These are phyloP conservation scores for Umbilicaria muhlenbergii DNA, from an alignment of 495 filamentous ascomycete genomes.

Conservation along the genomic window DNA sequence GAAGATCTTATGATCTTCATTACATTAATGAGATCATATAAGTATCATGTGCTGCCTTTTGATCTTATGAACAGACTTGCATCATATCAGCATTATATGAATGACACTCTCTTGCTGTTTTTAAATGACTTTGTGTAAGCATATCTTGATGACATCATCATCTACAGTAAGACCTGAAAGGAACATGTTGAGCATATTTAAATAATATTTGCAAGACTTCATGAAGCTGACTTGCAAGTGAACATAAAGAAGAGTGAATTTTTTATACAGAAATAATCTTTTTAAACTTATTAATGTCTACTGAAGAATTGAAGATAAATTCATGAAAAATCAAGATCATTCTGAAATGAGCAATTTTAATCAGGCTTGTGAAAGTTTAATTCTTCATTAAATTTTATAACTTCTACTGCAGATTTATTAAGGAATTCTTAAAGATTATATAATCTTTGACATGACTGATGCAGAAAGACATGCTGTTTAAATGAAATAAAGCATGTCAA, in stretches of 20 bases:
- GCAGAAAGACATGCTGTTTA: constrained; percentile 2
- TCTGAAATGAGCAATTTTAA: constrained; percentile 2
- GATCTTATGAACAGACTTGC: neutral
- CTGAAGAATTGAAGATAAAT: constrained; percentile 10
- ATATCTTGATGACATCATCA: constrained; percentile 8
- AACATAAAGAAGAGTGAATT: constrained; percentile 19
- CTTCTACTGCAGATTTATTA: constrained; percentile 16
- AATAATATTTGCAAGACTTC: constrained; percentile 5
- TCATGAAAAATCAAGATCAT: constrained; percentile 10
- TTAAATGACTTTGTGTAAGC: neutral
- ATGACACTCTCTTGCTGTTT: constrained; percentile 7
- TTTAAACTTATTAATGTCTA: constrained; percentile 11
- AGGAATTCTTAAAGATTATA: constrained; percentile 6
- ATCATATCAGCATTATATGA: constrained; percentile 10
- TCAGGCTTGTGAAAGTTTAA: constrained; percentile 8
- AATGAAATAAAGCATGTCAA: neutral
- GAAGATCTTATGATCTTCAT: neutral
- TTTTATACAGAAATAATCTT: constrained; percentile 5
- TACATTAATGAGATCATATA: neutral
- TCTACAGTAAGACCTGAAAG: constrained; percentile 5
- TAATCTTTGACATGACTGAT: constrained; percentile 1
- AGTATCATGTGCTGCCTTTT: neutral
- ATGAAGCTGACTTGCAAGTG: constrained; percentile 3
- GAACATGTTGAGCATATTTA: constrained; percentile 7
- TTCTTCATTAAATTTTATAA: constrained; percentile 14